A percentile compares a stretch with the other conserved stretches of the same genome.
Conservation (phyloP, 2,329 filamentous ascomycete species). For the Trichoderma sp. region DNA sequence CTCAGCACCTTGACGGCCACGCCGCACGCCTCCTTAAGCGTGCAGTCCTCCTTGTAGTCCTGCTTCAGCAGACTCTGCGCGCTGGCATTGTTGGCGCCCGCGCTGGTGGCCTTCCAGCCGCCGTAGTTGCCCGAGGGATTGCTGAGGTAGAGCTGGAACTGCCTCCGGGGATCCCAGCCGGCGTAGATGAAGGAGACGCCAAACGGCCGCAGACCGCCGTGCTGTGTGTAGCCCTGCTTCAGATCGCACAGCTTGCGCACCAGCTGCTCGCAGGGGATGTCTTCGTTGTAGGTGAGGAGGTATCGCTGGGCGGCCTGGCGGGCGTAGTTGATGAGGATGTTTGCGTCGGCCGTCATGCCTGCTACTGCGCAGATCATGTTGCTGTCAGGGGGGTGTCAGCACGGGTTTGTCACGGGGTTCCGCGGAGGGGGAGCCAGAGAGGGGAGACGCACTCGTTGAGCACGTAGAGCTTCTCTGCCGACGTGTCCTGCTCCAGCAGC, state of each 20-base stretch:
- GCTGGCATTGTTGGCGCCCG: slow-evolving; percentile 96
- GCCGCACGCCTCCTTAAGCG: slow-evolving; percentile 91
- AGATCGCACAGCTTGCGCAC: slow-evolving; percentile 95
- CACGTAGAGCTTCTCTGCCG: slow-evolving; percentile 99
- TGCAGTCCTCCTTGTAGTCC: slow-evolving; percentile 98
- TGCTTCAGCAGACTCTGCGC: slow-evolving; percentile 97
- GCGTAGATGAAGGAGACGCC: slow-evolving; percentile 99
- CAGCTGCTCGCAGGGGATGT: slow-evolving; percentile 98
- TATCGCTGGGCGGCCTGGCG: slow-evolving; percentile 96
- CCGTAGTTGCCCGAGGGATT: slow-evolving; percentile 99
- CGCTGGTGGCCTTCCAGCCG: slow-evolving; percentile 98
- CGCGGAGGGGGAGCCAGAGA: no score
- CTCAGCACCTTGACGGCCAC: slow-evolving; percentile 98
- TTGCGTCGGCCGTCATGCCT: slow-evolving; percentile 98
- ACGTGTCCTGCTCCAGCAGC: slow-evolving; percentile 98
- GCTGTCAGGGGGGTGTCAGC: slow-evolving; percentile 51
- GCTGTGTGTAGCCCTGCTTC: slow-evolving; percentile 99
- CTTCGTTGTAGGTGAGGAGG: slow-evolving; percentile 99
- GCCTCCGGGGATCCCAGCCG: slow-evolving; percentile 90
- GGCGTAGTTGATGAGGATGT: slow-evolving; percentile 99
- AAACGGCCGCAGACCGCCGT: slow-evolving; percentile 96
- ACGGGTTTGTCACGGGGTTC: no score
- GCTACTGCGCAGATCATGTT: slow-evolving; percentile 99
- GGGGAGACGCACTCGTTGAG: slow-evolving; percentile 78
- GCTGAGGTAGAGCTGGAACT: slow-evolving; percentile 99